Evolutionary conservation across 108 stramenopile species (phyloP).

Genomic region (Licmophora abbreviata): DNA sequence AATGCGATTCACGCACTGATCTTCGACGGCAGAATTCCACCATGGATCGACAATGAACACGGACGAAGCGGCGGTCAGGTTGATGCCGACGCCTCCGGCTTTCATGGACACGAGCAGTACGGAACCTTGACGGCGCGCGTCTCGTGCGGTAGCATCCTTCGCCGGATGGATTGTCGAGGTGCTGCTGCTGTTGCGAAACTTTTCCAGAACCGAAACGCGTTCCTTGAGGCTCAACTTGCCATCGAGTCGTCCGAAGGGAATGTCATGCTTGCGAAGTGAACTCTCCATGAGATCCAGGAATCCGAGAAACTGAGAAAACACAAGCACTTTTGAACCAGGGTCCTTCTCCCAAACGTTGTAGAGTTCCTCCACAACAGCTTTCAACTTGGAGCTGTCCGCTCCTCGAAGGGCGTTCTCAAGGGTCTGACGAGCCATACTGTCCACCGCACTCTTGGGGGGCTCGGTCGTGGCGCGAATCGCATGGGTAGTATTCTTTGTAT

Average conservation of each 20-base stretch:
- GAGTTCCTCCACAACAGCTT: constrained; percentile 62
- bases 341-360: constrained; percentile 59
- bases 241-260: constrained; percentile 59
- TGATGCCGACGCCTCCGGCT: constrained; percentile 75
- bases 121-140: constrained; percentile 26
- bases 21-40: constrained; percentile 80
- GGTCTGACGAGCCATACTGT: constrained; percentile 36
- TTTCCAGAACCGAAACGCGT: constrained; percentile 50
- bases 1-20: constrained; percentile 68
- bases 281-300: constrained; percentile 62
- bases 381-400: constrained; percentile 57
- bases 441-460: background rate
- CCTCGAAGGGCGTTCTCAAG: constrained; percentile 55
- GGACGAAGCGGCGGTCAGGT: constrained; percentile 60
- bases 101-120: constrained; percentile 78
- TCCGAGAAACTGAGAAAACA: constrained; percentile 80
- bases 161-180: background rate
- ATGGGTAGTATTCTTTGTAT: constrained; percentile 3
- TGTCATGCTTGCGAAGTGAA: constrained; percentile 20
- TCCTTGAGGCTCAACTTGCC: constrained; percentile 65
- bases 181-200: constrained; percentile 34
- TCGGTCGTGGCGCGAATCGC: constrained; percentile 8
- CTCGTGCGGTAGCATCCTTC: background rate
- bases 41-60: constrained; percentile 82
- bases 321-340: constrained; percentile 66